Evolutionary conservation across 371 early-diverging fungal species (phyloP), one percentile per base, ranked within the genome.

Genomic region (Haplosporangium sp.): DNA sequence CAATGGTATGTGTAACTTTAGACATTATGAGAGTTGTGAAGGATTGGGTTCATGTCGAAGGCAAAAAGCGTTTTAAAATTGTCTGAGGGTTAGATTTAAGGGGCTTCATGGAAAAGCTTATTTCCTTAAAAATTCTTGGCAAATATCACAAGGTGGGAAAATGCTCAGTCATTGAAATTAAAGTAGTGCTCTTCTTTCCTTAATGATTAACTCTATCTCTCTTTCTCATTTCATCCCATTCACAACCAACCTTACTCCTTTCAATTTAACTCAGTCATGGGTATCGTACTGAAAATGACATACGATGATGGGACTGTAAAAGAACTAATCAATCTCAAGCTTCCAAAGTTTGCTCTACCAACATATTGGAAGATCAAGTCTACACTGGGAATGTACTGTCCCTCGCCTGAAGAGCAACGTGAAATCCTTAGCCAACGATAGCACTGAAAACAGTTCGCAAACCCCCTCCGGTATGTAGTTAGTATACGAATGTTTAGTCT

Each of bases 1-100:
- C 92, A 48, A 88, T 85, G 17, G 74, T 65, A 57, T 61, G 45
- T 20, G 85, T 63, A 53, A 74, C 70, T 42, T 76, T 64, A 7
- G 74, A 27, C 73, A 72, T 78, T 55, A 55, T 27, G 53, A 4
- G 20, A 20, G 27, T 27, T 6, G 27, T 6, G 7, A 55, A 19
- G 17, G n/a, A 48, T 17, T 17, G 17, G 5, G 48, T 27, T 27
- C 27, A 27, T 27, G 27, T 27, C 27, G 27, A 27, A 27, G 27
- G 27, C 27, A 27, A 27, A 27, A 27, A 27, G 1, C 27, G 27
- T 27, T 27, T 27, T 27, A 27, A 27, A 27, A 27, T 27, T 27
- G 0, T 27, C 27, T 27, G 27, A 27, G 1, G 27, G 27, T 27
- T 27, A 27, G 27, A 27, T 27, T 27, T 27, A 27, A 27, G 27